Base-by-base conservation (phyloP, 495 filamentous ascomycete species). In the Trichoderma asperelloides region DNA sequence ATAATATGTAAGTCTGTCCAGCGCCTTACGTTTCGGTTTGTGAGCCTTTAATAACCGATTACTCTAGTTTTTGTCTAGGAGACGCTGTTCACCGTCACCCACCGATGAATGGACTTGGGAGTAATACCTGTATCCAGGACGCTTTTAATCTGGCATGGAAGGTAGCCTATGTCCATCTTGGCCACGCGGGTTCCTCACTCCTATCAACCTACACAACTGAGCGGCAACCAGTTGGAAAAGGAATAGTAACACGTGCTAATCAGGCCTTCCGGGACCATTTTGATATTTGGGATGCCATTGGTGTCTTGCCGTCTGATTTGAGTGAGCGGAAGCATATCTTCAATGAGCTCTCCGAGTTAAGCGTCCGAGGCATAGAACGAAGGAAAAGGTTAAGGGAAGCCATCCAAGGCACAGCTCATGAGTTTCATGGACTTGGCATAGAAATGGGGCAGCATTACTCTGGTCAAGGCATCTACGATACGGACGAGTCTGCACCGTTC, bases 111-210 rank as follows among this genome's bases (percentile, higher is more conserved):
- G 81, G 81, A 0, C 71, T 82, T 6, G 82, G 82, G 2, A 76
- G 73, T 13, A 84, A 82, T 64, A 82, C 81, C 0, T 82, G 81
- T 64, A 80, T 83, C 25, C 73, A 78, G 49, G 82, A 84, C 65
- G 81, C 80, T 0, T 79, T 74, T 70, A 82, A 84, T 68, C 74
- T 84, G 13, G 79, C 82, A 13, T 83, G 79, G 81, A 83, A 83
- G 70, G 68, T 82, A 4, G 72, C 73, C 45, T 74, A 74, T 37
- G 80, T 80, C 37, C 72, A 79, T 66, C 73, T 76, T 0, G 74
- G 77, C 27, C 65, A 67, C 49, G 78, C 78, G 0, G 68, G 66
- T 0, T 41, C 66, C 0, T 12, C 30, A 37, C 65, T 82, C 0
- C 72, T 81, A n/a, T 68, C 69, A 18, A 74, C 75, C 1, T 80